A percentile compares a stretch with the other conserved stretches of the same genome.
These are phyloP conservation scores for Shiraia sp. DNA, from an alignment of 2,329 filamentous ascomycete species.

Conservation along the genomic window DNA sequence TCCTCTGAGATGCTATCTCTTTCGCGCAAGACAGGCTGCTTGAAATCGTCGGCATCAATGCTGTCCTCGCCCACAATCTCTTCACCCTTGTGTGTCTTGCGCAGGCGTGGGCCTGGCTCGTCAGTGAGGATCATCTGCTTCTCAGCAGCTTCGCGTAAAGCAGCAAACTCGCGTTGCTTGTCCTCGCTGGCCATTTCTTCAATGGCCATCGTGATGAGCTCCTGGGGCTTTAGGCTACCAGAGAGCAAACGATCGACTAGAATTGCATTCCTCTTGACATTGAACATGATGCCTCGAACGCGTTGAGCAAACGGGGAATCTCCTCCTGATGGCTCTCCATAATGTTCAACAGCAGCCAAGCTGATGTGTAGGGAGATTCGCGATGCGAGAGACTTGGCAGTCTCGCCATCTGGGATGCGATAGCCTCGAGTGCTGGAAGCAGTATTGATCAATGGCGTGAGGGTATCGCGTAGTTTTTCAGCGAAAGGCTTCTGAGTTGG, in stretches of 20 bases:
- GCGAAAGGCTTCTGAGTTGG: constrained; percentile 71
- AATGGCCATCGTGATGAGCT: constrained; percentile 82
- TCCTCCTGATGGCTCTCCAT: constrained; percentile 52
- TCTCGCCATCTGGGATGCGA: constrained; percentile 65
- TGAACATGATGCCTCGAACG: constrained; percentile 77
- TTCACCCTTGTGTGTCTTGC: constrained; percentile 92
- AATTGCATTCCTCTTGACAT: constrained; percentile 85
- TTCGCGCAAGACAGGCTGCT: constrained; percentile 28
- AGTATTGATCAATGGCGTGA: constrained; percentile 66
- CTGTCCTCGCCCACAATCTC: constrained; percentile 80
- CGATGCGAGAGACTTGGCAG: constrained; percentile 67
- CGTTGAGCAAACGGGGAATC: constrained; percentile 62
- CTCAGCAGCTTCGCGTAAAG: constrained; percentile 76
- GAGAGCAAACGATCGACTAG: constrained; percentile 76
- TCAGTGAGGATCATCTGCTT: constrained; percentile 84
- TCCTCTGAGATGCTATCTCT: constrained; percentile 32
- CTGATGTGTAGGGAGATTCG: constrained; percentile 79
- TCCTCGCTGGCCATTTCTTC: constrained; percentile 93
- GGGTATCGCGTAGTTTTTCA: constrained; percentile 69
- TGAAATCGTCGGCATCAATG: constrained; percentile 33
- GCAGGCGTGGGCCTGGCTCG: constrained; percentile 71
- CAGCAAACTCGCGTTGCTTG: constrained; percentile 74
- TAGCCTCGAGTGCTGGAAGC: constrained; percentile 70
- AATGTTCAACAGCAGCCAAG: constrained; percentile 63
- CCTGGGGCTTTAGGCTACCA: constrained; percentile 70